Conservation (phyloP, 73 alveolate species). For the Stentor coeruleus region DNA sequence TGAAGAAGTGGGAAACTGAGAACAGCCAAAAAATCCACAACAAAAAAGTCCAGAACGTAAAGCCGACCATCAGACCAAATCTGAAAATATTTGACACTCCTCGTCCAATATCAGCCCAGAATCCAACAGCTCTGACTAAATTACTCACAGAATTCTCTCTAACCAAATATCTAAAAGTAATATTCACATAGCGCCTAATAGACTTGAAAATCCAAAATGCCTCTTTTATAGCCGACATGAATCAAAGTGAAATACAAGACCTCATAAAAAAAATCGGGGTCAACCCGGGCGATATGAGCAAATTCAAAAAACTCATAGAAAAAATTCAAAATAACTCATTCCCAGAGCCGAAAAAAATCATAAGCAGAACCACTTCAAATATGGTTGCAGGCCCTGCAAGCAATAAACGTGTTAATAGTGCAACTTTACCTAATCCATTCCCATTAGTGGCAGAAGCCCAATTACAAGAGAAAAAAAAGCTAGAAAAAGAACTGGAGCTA, state of each 20-base stretch:
- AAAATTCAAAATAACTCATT: not conserved
- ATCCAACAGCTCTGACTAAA: not conserved
- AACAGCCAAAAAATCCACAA: conserved; percentile 32
- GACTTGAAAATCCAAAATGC: not conserved
- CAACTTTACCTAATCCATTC: not conserved
- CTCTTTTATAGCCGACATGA: not conserved
- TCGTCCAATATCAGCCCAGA: conserved; percentile 4
- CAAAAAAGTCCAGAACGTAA: conserved; percentile 30
- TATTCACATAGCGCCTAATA: not conserved
- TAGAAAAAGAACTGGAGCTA: not conserved
- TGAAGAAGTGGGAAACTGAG: conserved; percentile 44
- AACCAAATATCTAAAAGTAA: not conserved
- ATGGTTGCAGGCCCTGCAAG: not conserved
- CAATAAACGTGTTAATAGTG: not conserved
- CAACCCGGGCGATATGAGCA: not conserved
- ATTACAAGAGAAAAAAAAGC: not conserved
- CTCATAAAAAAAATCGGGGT: not conserved
- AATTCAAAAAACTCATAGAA: not conserved
- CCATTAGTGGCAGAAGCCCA: not conserved
- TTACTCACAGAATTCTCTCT: not conserved
- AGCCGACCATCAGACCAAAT: not conserved
- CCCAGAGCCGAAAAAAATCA: not conserved
- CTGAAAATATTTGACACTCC: not conserved
- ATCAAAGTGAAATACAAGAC: not conserved
- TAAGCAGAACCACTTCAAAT: not conserved